Evolutionary conservation across 2,329 filamentous ascomycete species (phyloP), one percentile per base, ranked within the genome.

Genomic region (Botrytis sinoallii): DNA sequence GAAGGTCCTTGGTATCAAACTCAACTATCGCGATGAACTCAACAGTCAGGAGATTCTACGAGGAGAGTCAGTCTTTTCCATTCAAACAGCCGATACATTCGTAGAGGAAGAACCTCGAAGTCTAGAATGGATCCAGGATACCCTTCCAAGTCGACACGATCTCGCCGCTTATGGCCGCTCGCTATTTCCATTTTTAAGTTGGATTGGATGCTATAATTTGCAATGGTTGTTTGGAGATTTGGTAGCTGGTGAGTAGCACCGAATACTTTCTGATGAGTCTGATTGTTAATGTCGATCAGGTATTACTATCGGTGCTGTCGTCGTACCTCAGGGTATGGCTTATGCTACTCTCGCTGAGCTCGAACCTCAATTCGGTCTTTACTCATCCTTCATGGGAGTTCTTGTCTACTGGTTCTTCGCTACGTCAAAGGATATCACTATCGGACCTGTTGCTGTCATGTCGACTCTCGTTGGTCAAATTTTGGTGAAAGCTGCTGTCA

Each of bases 361-460:
- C n/a, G 87, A 89, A 0, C 88, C 92, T 9, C 87, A 98, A 81
- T 98, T 91, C 80, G 95, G 95, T 70, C 88, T 98, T 0, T 97
- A 97, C 83, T 96, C 95, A 0, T 98, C 95, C 0, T 98, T 99
- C 81, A 96, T 98, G 88, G 96, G 95, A 69, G 95, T 97, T 25
- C 82, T 97, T 76, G 87, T 97, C 75, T 99, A 99, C 84, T 98
- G 95, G 95, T 92, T 98, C 81, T 98, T 98, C 80, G 96, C 95
- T 48, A 99, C 96, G 0, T 98, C 95, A 22, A 99, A 98, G 82
- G 95, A 99, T 82, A 98, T 99, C 80, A 98, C 95, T 16, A 98
- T 98, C 73, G 95, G 95, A 91, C 95, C 95, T 46, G 96, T 98
- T 67, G 96, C 96, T 55, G 96, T 98, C 77, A 92, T 98, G 88